Evolutionary conservation across 2,329 filamentous ascomycete species (phyloP).

Genomic region (Elsinoe batatas): DNA sequence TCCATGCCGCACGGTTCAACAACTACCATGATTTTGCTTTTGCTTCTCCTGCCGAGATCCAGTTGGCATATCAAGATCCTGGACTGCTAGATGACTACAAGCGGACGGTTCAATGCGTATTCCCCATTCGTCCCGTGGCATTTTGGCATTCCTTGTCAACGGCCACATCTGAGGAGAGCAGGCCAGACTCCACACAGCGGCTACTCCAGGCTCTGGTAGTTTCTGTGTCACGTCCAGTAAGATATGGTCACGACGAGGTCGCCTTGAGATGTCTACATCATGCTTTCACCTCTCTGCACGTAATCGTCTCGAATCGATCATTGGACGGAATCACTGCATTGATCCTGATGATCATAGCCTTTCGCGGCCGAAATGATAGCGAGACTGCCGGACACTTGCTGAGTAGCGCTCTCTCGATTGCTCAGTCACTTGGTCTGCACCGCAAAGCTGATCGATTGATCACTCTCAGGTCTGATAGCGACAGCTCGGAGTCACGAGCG

Average conservation of each 20-base stretch:
- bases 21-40: no score
- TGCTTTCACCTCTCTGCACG: not conserved
- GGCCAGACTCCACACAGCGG: no score
- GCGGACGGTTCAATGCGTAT: not conserved
- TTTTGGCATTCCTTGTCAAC: not conserved
- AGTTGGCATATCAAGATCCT: not conserved
- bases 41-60: not conserved
- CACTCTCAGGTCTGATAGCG: not conserved
- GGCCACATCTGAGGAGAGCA: no score
- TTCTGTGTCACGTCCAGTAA: not conserved
- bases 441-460: not conserved
- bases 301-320: not conserved
- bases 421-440: conserved; percentile 13
- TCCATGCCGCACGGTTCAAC: conserved; percentile 4
- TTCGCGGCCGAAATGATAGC: conserved; percentile 5
- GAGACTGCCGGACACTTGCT: conserved; percentile 4
- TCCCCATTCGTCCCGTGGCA: not conserved
- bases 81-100: not conserved
- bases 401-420: conserved; percentile 7
- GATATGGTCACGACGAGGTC: not conserved
- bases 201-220: not conserved
- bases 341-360: not conserved
- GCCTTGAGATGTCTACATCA: not conserved
- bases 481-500: not conserved
- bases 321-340: not conserved